Percentiles rank a stretch among this genome's conserved stretches.
phyloP scores from a whole-genome alignment of 202 grass and related monocot species.

The Setaria viridis region DNA sequence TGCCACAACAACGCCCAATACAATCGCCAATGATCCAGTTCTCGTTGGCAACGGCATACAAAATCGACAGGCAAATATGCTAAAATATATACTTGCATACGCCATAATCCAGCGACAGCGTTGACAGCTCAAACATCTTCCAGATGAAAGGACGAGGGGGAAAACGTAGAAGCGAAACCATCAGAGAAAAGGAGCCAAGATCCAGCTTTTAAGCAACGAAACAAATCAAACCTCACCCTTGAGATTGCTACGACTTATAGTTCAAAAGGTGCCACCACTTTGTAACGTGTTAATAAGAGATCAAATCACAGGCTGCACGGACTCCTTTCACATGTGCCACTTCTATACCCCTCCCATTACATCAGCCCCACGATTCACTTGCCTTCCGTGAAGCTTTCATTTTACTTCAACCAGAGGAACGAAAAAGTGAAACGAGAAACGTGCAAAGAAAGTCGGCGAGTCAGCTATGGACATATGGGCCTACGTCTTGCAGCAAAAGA shows the following conservation, averaged over 20 bases:
- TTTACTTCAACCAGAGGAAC: conserved; percentile 39
- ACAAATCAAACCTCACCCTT: conserved; percentile 49
- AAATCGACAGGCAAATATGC: conserved; percentile 1
- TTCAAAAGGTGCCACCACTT: conserved; percentile 34
- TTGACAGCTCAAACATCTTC: neutral
- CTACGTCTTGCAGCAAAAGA: conserved; percentile 45
- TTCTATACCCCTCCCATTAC: conserved; percentile 12
- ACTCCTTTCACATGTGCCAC: conserved; percentile 36
- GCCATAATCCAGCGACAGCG: neutral
- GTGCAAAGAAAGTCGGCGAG: conserved; percentile 44
- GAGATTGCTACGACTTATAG: conserved; percentile 27
- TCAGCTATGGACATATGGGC: conserved; percentile 74
- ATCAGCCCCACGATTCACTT: conserved; percentile 38
- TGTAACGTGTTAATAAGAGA: conserved; percentile 35
- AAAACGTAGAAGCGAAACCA: neutral
- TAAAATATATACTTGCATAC: neutral
- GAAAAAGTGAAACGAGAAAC: conserved; percentile 36
- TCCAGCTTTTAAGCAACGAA: conserved; percentile 26
- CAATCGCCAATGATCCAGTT: neutral
- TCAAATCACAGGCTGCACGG: conserved; percentile 23
- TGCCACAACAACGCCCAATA: neutral
- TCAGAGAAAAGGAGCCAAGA: neutral
- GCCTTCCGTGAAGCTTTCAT: conserved; percentile 35
- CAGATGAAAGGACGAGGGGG: neutral
- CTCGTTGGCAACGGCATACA: neutral